Base-by-base conservation (phyloP, 2,329 filamentous ascomycete genomes). In the Gaeumannomyces sp. region DNA sequence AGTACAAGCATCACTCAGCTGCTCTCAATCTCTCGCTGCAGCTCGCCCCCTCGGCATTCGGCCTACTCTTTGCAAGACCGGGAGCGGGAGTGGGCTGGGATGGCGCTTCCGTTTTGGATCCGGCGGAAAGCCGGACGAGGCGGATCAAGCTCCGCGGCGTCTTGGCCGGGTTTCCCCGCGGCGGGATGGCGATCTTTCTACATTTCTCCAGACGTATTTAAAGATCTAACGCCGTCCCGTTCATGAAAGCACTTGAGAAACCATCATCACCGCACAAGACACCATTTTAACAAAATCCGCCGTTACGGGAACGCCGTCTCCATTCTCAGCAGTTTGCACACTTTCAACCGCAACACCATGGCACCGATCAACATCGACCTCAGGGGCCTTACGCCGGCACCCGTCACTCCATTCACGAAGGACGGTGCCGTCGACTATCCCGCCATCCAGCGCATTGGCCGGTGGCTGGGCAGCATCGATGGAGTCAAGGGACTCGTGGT, bases 401-500 rank as follows among this genome's bases (percentile, higher is more conserved):
- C 81, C 19, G 79, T 83, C 65, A 83, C 81, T 16, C 79, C 81
- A 62, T 83, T 83, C 75, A 83, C 76, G 67, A 70, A 72, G 60
- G 76, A 81, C 64, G 80, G 81, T 16, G 73, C 72, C 14, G 75
- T 84, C 64, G 81, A 84, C 72, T 83, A 80, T 70, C 76, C 78
- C 13, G 81, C 81, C 56, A 83, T 83, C 66, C 80, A 83, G 64
- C 78, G 81, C 22, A 77, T 83, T 16, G 81, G 81, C 22, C 80
- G 78, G 6, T 83, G 81, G 81, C 80, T 83, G 38, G 80, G 80
- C 58, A 80, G 79, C 70, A 82, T 83, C 60, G 68, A 75, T 7
- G 81, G 80, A 27, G 79, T 83, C 67, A 83, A 82, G 66, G 81
- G 81, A 35, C 77, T 83, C 3, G 81, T 83, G 0, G 81, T 84